Conservation (phyloP, 148 eudicot genomes). For the Rheum nobile region DNA sequence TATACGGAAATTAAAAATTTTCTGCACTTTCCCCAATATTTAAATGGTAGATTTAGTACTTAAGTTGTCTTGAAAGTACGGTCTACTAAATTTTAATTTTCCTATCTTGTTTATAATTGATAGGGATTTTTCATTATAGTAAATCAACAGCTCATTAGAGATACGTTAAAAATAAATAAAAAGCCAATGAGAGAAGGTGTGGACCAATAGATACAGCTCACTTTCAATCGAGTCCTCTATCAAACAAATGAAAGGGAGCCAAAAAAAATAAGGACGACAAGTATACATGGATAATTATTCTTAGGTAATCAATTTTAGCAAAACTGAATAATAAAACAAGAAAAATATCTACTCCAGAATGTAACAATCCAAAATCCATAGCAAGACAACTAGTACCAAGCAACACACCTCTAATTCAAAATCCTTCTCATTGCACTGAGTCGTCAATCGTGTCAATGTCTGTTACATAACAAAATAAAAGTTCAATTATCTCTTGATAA, state of each 20-base stretch:
- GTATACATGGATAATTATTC: neutral
- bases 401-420: conserved; percentile 85
- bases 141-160: neutral
- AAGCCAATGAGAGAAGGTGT: neutral
- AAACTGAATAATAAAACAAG: neutral
- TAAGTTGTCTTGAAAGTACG: too few relatives aligned
- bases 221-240: neutral
- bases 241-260: neutral
- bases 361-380: neutral
- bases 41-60: too few relatives aligned
- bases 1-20: conserved; percentile 5
- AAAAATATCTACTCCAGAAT: neutral
- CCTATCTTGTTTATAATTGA: too few relatives aligned
- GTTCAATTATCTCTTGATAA: neutral
- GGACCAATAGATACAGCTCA: neutral
- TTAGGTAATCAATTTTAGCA: neutral
- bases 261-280: neutral
- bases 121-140: neutral
- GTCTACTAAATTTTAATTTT: neutral
- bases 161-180: neutral
- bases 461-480: conserved; percentile 13
- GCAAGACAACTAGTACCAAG: neutral
- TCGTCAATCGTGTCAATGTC: conserved; percentile 64
- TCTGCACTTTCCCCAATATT: neutral
- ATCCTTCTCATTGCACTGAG: conserved; percentile 76